Evolutionary conservation across 192 early-diverging fungal species (phyloP).

Genomic region (Gryganskiella cystojenkinii): DNA sequence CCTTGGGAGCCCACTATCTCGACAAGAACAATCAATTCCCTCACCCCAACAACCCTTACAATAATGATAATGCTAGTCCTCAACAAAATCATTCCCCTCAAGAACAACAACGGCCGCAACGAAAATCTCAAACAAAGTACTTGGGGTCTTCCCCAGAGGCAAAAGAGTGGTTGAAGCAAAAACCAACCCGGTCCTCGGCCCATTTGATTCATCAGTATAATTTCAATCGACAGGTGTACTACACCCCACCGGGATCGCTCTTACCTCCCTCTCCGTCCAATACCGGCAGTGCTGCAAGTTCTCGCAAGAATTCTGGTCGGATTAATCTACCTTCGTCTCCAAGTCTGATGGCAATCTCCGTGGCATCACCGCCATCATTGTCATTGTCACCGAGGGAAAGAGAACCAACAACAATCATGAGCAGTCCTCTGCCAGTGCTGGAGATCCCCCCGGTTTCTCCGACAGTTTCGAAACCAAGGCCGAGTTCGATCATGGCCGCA

Average conservation of each 20-base stretch:
- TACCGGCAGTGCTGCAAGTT: background rate
- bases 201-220: slow-evolving; percentile 47
- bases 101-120: slow-evolving; percentile 12
- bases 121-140: slow-evolving; percentile 1
- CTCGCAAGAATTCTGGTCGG: slow-evolving; percentile 7
- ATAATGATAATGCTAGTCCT: no score
- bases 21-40: no score
- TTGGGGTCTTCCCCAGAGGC: slow-evolving; percentile 44
- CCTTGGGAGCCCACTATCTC: no score
- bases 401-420: background rate
- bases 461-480: slow-evolving; percentile 6
- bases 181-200: slow-evolving; percentile 32
- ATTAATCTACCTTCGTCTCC: no score
- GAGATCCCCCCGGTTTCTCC: background rate
- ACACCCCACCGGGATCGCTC: slow-evolving; percentile 19
- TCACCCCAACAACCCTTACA: slow-evolving; percentile 6
- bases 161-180: slow-evolving; percentile 50
- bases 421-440: background rate
- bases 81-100: slow-evolving; percentile 5
- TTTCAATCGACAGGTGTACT: slow-evolving; percentile 25
- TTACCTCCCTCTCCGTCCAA: slow-evolving; percentile 5
- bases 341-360: background rate
- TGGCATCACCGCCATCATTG: background rate
- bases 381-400: background rate
- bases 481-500: slow-evolving; percentile 17